Percentiles rank a stretch among this genome's conserved stretches.
phyloP scores from a whole-genome alignment of 306 rosid genomes.

The Aeschynomene evenia region DNA sequence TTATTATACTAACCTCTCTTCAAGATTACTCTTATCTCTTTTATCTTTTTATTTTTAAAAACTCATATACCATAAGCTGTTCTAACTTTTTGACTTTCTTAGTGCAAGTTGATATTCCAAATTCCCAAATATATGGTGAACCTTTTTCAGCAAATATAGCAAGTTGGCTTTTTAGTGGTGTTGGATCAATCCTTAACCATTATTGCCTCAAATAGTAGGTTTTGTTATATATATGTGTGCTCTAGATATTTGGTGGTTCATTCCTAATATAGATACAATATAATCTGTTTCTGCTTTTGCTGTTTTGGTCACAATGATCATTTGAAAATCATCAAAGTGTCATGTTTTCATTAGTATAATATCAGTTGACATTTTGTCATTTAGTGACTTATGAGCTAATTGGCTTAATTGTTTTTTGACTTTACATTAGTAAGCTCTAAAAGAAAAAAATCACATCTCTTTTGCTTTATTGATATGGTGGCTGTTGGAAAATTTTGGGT shows the following conservation, averaged over 20 bases:
- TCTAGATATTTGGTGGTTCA: not conserved
- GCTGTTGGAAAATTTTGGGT: slow-evolving; percentile 21
- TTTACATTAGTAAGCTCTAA: not conserved
- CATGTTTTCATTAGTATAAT: slow-evolving; percentile 11
- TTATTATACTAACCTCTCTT: no score
- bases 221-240: not conserved
- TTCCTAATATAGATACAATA: not conserved
- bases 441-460: not conserved
- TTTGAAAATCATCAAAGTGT: not conserved
- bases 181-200: not conserved
- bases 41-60: no score
- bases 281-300: not conserved
- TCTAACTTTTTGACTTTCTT: not conserved
- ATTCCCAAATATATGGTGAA: not conserved
- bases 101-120: not conserved
- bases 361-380: not conserved
- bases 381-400: slow-evolving; percentile 13
- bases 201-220: not conserved
- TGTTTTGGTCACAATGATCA: slow-evolving; percentile 23
- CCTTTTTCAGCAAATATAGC: slow-evolving; percentile 2
- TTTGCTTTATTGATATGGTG: slow-evolving; percentile 27
- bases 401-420: slow-evolving; percentile 2
- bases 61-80: not conserved
- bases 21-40: no score
- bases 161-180: slow-evolving; percentile 20